A percentile compares a stretch with the other conserved stretches of the same genome.
phyloP scores from a whole-genome alignment of 2,329 filamentous ascomycete species.

The Teratosphaeria zuluensis region DNA sequence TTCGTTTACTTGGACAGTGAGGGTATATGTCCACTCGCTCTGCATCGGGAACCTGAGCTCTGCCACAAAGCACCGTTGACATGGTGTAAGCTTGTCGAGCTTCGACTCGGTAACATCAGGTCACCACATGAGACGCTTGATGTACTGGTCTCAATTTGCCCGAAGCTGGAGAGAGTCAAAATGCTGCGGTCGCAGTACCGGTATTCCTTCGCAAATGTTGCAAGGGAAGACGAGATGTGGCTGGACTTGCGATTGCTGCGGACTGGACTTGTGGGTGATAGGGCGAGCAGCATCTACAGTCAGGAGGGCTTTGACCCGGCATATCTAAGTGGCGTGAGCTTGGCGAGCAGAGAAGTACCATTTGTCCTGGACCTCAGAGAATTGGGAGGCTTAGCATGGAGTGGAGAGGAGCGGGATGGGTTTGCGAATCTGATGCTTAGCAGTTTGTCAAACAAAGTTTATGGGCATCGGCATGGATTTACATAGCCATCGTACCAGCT shows the following conservation, averaged over 20 bases:
- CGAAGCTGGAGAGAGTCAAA: conserved; percentile 6
- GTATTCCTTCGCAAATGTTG: background rate
- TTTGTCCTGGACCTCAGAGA: background rate
- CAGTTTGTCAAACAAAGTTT: too few species aligned
- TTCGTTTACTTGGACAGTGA: conserved; percentile 23
- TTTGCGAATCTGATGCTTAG: too few species aligned
- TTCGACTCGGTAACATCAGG: conserved; percentile 17
- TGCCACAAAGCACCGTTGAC: conserved; percentile 6
- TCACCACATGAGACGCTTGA: conserved; percentile 7
- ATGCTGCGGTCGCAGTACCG: conserved; percentile 7
- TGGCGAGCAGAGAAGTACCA: background rate
- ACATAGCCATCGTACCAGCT: too few species aligned
- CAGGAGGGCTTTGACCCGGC: background rate
- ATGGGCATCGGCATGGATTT: too few species aligned
- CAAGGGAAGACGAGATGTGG: conserved; percentile 7
- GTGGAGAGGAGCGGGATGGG: too few species aligned
- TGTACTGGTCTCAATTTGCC: conserved; percentile 1
- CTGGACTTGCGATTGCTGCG: conserved; percentile 5
- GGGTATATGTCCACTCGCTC: conserved; percentile 21
- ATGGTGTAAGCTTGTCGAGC: conserved; percentile 15
- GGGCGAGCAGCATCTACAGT: conserved; percentile 6
- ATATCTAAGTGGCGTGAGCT: background rate
- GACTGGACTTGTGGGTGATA: background rate
- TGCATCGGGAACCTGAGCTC: conserved; percentile 13
- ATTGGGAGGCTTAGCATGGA: background rate